Evolutionary conservation across 768 basidiomycete genomes (phyloP).

Genomic region (Tephrocybe sp.): DNA sequence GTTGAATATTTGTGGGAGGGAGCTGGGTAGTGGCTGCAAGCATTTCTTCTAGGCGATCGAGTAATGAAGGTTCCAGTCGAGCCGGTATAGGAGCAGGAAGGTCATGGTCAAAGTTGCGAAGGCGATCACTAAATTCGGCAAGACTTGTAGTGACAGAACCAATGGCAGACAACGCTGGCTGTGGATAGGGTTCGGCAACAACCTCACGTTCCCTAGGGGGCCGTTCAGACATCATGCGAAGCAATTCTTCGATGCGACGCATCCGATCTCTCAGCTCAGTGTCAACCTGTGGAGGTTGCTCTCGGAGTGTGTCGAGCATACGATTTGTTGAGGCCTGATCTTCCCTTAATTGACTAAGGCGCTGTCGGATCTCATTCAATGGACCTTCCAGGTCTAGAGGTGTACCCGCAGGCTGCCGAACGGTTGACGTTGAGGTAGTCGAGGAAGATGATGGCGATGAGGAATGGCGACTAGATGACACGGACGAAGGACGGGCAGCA

Average conservation of each 20-base stretch:
- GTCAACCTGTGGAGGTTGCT: slow-evolving; percentile 36
- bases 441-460: slow-evolving; percentile 20
- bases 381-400: slow-evolving; percentile 49
- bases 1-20: slow-evolving; percentile 38
- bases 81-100: slow-evolving; percentile 46
- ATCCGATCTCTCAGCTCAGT: slow-evolving; percentile 41
- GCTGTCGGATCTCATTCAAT: slow-evolving; percentile 55
- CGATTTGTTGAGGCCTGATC: slow-evolving; percentile 60
- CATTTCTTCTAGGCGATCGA: slow-evolving; percentile 59
- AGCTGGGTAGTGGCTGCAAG: slow-evolving; percentile 44
- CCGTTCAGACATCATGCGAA: slow-evolving; percentile 38
- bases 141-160: slow-evolving; percentile 28
- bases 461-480: slow-evolving; percentile 25
- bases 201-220: slow-evolving; percentile 26
- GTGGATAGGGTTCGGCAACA: slow-evolving; percentile 15
- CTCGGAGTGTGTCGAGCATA: slow-evolving; percentile 60
- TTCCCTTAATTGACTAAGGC: slow-evolving; percentile 57
- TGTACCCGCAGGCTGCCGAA: slow-evolving; percentile 18
- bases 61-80: slow-evolving; percentile 49
- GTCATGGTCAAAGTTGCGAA: slow-evolving; percentile 23
- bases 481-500: slow-evolving; percentile 21
- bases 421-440: slow-evolving; percentile 36
- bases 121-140: slow-evolving; percentile 19
- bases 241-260: slow-evolving; percentile 43
- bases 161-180: slow-evolving; percentile 24